Percentiles rank a stretch among this genome's conserved stretches.
These are phyloP conservation scores for Ambrosiella cleistominuta DNA, from an alignment of 2,329 filamentous ascomycete species.

Conservation along the genomic window DNA sequence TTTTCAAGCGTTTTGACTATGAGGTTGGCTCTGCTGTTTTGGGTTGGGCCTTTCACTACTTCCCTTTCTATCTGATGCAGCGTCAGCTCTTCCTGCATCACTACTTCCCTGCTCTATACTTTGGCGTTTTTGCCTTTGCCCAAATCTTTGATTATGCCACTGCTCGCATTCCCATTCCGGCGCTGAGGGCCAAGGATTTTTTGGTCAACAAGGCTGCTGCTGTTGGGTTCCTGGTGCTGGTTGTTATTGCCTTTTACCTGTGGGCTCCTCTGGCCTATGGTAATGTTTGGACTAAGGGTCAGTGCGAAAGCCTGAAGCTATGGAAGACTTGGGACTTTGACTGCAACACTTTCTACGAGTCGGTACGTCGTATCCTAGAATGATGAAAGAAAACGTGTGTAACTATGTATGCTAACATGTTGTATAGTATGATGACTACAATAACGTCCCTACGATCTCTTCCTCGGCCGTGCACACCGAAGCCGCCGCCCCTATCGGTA, in stretches of 20 bases:
- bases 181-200: slow-evolving; percentile 47
- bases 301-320: slow-evolving; percentile 76
- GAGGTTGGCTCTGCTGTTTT: slow-evolving; percentile 81
- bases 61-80: slow-evolving; percentile 96
- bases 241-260: slow-evolving; percentile 61
- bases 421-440: slow-evolving; percentile 33
- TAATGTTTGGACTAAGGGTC: slow-evolving; percentile 77
- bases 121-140: slow-evolving; percentile 74
- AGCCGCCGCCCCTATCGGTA: slow-evolving; percentile 4
- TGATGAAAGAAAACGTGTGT: background rate
- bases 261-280: slow-evolving; percentile 84
- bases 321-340: slow-evolving; percentile 92
- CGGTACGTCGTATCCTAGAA: slow-evolving; percentile 46
- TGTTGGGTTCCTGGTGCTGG: slow-evolving; percentile 54
- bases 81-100: slow-evolving; percentile 97
- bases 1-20: slow-evolving; percentile 95
- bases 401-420: background rate
- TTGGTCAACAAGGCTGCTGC: slow-evolving; percentile 58
- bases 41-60: slow-evolving; percentile 95
- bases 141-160: slow-evolving; percentile 78
- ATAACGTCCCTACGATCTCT: slow-evolving; percentile 16
- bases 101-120: slow-evolving; percentile 94
- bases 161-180: slow-evolving; percentile 50
- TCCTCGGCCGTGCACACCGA: slow-evolving; percentile 9
- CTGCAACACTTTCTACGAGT: slow-evolving; percentile 79